A percentile compares a stretch with the other conserved stretches of the same genome.
Evolutionary conservation across 805 yeast genomes (phyloP).

Genomic region (Nakazawaea laoshanensis): DNA sequence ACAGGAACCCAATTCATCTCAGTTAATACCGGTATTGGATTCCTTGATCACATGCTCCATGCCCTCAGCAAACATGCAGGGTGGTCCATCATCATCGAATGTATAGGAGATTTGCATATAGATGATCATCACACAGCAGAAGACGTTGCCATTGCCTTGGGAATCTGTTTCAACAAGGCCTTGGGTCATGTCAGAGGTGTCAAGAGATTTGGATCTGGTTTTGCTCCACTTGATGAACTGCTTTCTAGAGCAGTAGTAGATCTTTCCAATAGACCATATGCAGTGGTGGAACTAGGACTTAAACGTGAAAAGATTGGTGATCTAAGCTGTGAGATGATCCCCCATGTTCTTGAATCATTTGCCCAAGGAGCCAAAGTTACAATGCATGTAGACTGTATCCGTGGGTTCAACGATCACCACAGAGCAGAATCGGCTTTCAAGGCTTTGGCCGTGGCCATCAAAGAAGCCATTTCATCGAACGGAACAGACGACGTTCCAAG

Average conservation of each 20-base stretch:
- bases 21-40: slow-evolving; percentile 89
- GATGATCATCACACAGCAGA: slow-evolving; percentile 98
- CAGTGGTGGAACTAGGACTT: slow-evolving; percentile 82
- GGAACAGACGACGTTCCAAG: slow-evolving; percentile 92
- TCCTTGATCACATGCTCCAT: slow-evolving; percentile 94
- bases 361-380: slow-evolving; percentile 90
- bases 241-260: slow-evolving; percentile 94
- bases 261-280: slow-evolving; percentile 85
- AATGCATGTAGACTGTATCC: slow-evolving; percentile 85
- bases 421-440: slow-evolving; percentile 94
- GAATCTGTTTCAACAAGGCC: slow-evolving; percentile 83
- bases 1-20: slow-evolving; percentile 67
- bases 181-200: slow-evolving; percentile 86
- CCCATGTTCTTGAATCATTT: slow-evolving; percentile 92
- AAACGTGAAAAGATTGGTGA: slow-evolving; percentile 92
- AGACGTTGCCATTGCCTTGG: slow-evolving; percentile 90
- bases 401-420: slow-evolving; percentile 96
- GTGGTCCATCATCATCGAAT: slow-evolving; percentile 85
- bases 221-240: slow-evolving; percentile 96
- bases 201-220: slow-evolving; percentile 86
- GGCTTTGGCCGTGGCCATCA: slow-evolving; percentile 88
- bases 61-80: slow-evolving; percentile 96
- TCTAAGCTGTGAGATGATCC: slow-evolving; percentile 91
- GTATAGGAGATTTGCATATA: slow-evolving; percentile 89
- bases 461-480: slow-evolving; percentile 73